Percentiles rank a stretch among this genome's conserved stretches.
phyloP scores from a whole-genome alignment of 257 asterid species.

The Solanum chilense region DNA sequence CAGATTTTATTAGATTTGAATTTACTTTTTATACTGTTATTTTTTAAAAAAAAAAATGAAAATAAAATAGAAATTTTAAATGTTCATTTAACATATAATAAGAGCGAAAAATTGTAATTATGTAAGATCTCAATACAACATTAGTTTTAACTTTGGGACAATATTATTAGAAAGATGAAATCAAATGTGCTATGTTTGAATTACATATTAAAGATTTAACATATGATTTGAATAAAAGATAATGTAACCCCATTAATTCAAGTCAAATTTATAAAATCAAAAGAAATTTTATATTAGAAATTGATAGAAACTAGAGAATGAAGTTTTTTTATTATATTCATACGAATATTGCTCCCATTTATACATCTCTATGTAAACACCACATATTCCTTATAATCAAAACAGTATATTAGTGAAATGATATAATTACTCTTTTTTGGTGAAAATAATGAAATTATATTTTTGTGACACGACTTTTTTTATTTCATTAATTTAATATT shows the following conservation, averaged over 20 bases:
- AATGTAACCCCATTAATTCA: background rate
- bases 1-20: background rate
- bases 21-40: background rate
- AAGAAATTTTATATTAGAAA: background rate
- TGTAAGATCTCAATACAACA: background rate
- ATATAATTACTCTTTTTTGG: background rate
- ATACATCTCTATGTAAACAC: background rate
- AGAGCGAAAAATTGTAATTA: background rate
- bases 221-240: too few relatives aligned
- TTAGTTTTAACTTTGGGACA: background rate
- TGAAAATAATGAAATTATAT: background rate
- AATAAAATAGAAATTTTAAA: background rate
- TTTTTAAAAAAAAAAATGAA: background rate
- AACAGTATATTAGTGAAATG: background rate
- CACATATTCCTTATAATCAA: background rate
- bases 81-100: background rate
- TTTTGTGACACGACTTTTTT: background rate
- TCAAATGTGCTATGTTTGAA: background rate
- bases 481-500: background rate
- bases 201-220: background rate
- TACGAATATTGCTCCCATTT: background rate
- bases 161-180: background rate
- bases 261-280: too few relatives aligned
- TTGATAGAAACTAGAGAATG: background rate
- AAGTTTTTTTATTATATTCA: background rate